A percentile compares a stretch with the other conserved stretches of the same genome.
phyloP scores from a whole-genome alignment of 192 early-diverging fungal species.

The Irineochytrium annulatum region DNA sequence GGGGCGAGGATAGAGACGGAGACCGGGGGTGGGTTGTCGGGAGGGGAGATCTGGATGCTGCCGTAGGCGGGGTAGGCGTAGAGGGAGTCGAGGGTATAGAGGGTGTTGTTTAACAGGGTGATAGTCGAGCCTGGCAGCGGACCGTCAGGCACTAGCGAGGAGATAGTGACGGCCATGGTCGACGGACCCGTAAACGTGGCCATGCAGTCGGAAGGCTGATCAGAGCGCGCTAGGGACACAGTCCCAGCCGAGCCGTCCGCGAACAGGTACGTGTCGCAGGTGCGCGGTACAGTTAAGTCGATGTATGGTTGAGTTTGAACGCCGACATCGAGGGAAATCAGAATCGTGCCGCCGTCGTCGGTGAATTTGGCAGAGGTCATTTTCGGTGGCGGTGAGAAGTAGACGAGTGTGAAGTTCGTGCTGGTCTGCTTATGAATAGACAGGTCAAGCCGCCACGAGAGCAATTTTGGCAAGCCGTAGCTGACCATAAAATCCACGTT shows the following conservation, averaged over 20 bases:
- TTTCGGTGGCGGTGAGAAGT: neutral
- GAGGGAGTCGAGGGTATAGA: too few species aligned
- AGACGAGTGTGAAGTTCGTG: neutral
- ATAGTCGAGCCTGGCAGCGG: too few species aligned
- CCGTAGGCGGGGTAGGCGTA: too few species aligned
- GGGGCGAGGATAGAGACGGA: slow-evolving; percentile 27
- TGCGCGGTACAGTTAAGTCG: neutral
- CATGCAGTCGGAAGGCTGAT: too few species aligned
- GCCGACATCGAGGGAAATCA: neutral
- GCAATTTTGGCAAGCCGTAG: neutral
- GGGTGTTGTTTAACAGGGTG: too few species aligned
- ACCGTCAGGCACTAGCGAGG: too few species aligned
- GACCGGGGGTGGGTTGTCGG: too few species aligned
- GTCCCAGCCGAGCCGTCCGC: slow-evolving; percentile 1
- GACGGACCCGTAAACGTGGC: too few species aligned
- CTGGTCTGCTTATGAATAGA: neutral
- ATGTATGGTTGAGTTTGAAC: neutral
- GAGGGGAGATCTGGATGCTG: too few species aligned
- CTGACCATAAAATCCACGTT: neutral
- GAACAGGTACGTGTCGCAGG: neutral
- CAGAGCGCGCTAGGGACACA: too few species aligned
- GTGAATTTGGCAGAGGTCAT: neutral
- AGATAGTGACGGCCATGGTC: too few species aligned
- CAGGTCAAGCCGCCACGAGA: slow-evolving; percentile 6
- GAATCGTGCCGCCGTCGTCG: slow-evolving; percentile 4